These are phyloP conservation scores for Boletus rex-veris DNA, from an alignment of 768 basidiomycete species.

Conservation along the genomic window DNA sequence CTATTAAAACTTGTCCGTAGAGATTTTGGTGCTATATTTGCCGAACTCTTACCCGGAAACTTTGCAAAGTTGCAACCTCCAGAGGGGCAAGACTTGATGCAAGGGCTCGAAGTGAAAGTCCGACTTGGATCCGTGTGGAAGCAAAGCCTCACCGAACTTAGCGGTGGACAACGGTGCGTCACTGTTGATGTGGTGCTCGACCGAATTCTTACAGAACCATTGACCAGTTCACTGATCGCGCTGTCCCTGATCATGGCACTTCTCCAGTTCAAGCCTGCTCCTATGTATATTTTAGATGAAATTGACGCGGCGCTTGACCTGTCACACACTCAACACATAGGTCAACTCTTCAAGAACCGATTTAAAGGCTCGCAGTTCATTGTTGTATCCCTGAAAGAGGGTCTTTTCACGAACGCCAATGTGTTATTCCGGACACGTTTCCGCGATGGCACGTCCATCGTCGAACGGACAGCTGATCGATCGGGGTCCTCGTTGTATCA, in stretches of 20 bases:
- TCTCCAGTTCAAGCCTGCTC: constrained; percentile 98
- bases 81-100: constrained; percentile 89
- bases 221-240: constrained; percentile 85
- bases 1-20: constrained; percentile 36
- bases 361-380: constrained; percentile 99
- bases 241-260: constrained; percentile 98
- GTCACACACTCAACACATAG: constrained; percentile 96
- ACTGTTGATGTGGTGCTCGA: neutral
- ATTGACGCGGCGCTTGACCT: constrained; percentile 97
- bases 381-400: constrained; percentile 95
- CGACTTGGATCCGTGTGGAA: constrained; percentile 96
- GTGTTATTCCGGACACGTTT: constrained; percentile 92
- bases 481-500: constrained; percentile 47
- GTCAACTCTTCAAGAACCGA: constrained; percentile 92
- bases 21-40: constrained; percentile 96
- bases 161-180: constrained; percentile 90
- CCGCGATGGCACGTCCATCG: constrained; percentile 89
- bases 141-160: constrained; percentile 92
- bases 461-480: constrained; percentile 73
- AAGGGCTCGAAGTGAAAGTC: constrained; percentile 97
- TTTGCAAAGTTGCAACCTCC: constrained; percentile 94
- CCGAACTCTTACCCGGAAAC: constrained; percentile 92
- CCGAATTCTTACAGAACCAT: neutral
- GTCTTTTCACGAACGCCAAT: constrained; percentile 96
- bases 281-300: constrained; percentile 99